phyloP scores from a whole-genome alignment of 108 stramenopile genomes.

The Seminavis robusta region DNA sequence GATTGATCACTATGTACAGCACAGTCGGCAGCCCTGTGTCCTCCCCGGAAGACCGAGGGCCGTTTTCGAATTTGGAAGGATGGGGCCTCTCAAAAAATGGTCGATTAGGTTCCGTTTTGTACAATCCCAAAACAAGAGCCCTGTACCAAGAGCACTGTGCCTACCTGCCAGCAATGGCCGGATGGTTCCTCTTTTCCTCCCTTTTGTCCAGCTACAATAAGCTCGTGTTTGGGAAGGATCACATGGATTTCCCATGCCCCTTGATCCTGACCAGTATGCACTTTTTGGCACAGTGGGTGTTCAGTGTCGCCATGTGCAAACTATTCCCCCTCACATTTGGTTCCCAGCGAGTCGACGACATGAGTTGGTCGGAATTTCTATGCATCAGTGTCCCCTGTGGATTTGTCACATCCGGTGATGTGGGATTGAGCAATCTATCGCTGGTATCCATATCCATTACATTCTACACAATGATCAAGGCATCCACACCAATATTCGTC shows the following conservation, averaged over 20 bases:
- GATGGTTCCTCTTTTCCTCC: slow-evolving; percentile 90
- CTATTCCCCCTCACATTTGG: slow-evolving; percentile 59
- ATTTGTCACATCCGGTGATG: slow-evolving; percentile 69
- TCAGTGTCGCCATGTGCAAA: slow-evolving; percentile 45
- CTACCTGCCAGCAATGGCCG: no score
- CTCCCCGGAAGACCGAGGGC: no score
- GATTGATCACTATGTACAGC: no score
- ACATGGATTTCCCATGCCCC: slow-evolving; percentile 82
- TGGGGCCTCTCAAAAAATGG: no score
- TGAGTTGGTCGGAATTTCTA: slow-evolving; percentile 72
- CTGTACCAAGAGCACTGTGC: no score
- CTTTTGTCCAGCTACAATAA: slow-evolving; percentile 52
- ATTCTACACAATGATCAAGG: slow-evolving; percentile 89
- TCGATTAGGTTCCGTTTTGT: no score
- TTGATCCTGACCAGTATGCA: slow-evolving; percentile 78
- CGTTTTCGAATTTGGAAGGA: no score
- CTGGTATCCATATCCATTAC: slow-evolving; percentile 76
- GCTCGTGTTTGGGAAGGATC: slow-evolving; percentile 66
- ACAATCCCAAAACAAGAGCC: no score
- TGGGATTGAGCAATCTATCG: slow-evolving; percentile 79
- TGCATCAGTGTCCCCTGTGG: slow-evolving; percentile 77
- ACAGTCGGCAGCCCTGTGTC: no score
- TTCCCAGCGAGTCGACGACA: slow-evolving; percentile 43
- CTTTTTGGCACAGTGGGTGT: slow-evolving; percentile 81
- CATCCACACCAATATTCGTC: slow-evolving; percentile 83